These are phyloP conservation scores for Trichophyton simii DNA, from an alignment of 2,329 filamentous ascomycete species.

Conservation along the genomic window DNA sequence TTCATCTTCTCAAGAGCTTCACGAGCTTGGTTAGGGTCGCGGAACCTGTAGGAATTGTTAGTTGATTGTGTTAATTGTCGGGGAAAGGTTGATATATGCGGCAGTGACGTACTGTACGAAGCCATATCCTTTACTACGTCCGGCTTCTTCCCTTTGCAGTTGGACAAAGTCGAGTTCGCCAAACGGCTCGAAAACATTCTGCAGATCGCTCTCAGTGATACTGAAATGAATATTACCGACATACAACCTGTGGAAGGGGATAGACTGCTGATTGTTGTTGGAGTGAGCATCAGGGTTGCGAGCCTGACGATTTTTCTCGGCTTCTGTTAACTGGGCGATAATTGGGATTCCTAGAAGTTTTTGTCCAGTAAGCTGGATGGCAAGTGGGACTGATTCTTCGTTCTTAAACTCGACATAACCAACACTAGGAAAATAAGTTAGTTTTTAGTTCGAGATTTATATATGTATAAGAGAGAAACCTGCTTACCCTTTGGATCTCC, in stretches of 20 bases:
- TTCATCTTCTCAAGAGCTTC: constrained; percentile 99
- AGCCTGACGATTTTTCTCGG: constrained; percentile 96
- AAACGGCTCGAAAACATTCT: constrained; percentile 95
- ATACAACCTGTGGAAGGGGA: constrained; percentile 95
- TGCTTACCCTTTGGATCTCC: constrained; percentile 87
- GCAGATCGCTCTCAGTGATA: constrained; percentile 89
- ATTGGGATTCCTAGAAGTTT: constrained; percentile 97
- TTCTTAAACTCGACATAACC: constrained; percentile 98
- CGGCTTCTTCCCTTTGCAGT: constrained; percentile 87
- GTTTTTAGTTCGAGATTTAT: constrained; percentile 6
- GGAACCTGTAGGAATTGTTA: constrained; percentile 49
- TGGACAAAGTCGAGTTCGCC: constrained; percentile 96
- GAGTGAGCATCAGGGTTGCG: constrained; percentile 66
- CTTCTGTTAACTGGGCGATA: constrained; percentile 95
- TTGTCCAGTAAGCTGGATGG: constrained; percentile 96
- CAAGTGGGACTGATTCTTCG: constrained; percentile 84
- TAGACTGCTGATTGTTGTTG: constrained; percentile 60
- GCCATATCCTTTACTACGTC: constrained; percentile 85
- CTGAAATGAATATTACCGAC: constrained; percentile 99
- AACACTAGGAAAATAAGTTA: constrained; percentile 52
- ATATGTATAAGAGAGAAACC: constrained; percentile 4
- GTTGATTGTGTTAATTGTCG: neutral
- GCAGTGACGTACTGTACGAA: constrained; percentile 78
- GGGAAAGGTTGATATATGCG: neutral
- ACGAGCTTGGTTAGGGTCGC: constrained; percentile 78